These are phyloP conservation scores for Emydomyces testavorans DNA, from an alignment of 2,329 filamentous ascomycete genomes.

Conservation along the genomic window DNA sequence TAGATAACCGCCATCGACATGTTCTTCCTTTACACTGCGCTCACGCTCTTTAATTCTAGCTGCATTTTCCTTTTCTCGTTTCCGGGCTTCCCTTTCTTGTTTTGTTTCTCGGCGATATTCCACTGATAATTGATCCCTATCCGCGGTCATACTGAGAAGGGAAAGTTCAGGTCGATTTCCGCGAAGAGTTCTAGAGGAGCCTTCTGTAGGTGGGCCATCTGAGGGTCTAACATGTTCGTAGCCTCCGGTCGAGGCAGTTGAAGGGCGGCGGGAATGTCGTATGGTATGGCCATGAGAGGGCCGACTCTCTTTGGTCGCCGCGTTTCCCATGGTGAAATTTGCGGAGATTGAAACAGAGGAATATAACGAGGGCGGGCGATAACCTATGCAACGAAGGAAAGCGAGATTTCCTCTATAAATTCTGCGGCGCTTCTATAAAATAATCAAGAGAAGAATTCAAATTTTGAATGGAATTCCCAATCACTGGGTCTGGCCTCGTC, in stretches of 20 bases:
- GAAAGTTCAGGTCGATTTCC: constrained; percentile 49
- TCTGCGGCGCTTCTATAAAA: neutral
- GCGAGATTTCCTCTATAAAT: neutral
- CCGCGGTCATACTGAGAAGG: constrained; percentile 44
- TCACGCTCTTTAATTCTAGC: constrained; percentile 73
- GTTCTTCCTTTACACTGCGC: constrained; percentile 78
- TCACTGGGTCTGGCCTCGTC: neutral
- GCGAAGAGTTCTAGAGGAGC: constrained; percentile 26
- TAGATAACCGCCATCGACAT: constrained; percentile 86
- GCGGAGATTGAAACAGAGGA: neutral
- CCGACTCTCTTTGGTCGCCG: constrained; percentile 38
- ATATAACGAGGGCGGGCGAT: neutral
- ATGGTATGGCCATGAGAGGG: constrained; percentile 15
- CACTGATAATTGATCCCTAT: constrained; percentile 40
- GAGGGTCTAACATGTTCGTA: constrained; percentile 10
- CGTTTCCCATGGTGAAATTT: constrained; percentile 34
- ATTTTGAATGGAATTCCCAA: neutral
- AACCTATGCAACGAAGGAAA: constrained; percentile 1
- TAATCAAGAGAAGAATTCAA: neutral
- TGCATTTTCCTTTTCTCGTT: constrained; percentile 67
- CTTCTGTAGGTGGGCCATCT: neutral
- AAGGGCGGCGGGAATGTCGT: constrained; percentile 12
- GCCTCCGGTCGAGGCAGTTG: constrained; percentile 2
- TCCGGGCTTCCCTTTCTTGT: constrained; percentile 79
- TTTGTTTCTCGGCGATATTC: constrained; percentile 70